Base-by-base conservation (phyloP, 192 early-diverging fungal genomes). In the Coemansia sp. region DNA sequence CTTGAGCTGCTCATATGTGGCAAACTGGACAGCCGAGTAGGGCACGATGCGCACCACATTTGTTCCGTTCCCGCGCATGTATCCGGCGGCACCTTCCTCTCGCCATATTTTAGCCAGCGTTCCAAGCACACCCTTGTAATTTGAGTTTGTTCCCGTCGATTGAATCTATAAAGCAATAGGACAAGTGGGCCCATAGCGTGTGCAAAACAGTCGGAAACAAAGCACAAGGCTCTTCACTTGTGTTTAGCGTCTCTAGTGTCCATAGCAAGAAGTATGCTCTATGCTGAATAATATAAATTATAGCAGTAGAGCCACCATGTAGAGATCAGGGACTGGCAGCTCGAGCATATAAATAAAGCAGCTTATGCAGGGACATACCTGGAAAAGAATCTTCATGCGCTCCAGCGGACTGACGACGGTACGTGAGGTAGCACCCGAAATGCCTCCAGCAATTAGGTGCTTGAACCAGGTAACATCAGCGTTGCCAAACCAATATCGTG, bases 371-470 rank as follows among this genome's bases (percentile, higher is more conserved):
- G 30, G 12, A 33, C 78, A 67, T 77, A 88, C 89, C 87, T 93
- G 92, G 76, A 93, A 93, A 58, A 93, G 78, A 67, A 93, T 93
- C 80, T 93, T 93, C 87, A 92, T 93, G 59, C 92, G 85, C 72
- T 93, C 92, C 38, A 93, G 74, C 44, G 92, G 92, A 69, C 89
- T 92, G 55, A 93, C 92, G 7, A 88, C 90, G 1, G 92, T 93
- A 45, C 92, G 85, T 67, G 90, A 91, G 35, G 91, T 88, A 0
- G 89, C 92, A 41, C 92, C 92, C 11, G 92, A 91, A 21, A 88
- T 80, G 43, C 92, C 92, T 33, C 92, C 92, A 0, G 92, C 90
- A 60, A 90, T 75, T 69, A 93, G 68, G 65, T 93, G 89, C 72
- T 91, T 93, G 62, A 89, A 72, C 60, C 89, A 88, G 48, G 88